phyloP scores from a whole-genome alignment of 2,329 filamentous ascomycete species.

The Aureobasidium pullulans region DNA sequence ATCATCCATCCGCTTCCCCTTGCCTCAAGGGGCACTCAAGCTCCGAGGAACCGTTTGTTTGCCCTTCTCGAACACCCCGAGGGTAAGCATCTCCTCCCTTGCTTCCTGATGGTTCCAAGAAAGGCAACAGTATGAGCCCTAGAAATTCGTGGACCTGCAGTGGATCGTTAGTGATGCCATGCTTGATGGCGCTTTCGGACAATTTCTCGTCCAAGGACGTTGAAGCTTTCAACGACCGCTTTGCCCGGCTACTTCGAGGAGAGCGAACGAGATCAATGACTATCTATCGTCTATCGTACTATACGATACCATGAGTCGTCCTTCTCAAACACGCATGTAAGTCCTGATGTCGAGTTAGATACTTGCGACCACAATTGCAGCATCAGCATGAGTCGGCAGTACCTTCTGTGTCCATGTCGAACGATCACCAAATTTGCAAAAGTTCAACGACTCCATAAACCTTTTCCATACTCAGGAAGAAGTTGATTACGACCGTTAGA shows the following conservation, averaged over 20 bases:
- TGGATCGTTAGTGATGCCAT: neutral
- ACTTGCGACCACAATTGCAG: neutral
- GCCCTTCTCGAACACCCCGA: conserved; percentile 1
- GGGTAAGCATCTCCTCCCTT: neutral
- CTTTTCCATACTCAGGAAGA: conserved; percentile 4
- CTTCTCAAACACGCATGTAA: neutral
- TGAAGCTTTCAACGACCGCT: neutral
- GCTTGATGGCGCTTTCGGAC: neutral
- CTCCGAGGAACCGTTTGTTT: neutral
- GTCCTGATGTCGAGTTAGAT: neutral
- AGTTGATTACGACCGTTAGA: neutral
- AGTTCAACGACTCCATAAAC: conserved; percentile 4
- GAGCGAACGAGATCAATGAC: neutral
- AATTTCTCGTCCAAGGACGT: neutral
- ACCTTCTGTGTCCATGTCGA: neutral
- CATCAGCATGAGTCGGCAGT: neutral
- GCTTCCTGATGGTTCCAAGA: neutral
- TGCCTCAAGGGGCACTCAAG: neutral
- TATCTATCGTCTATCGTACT: conserved; percentile 8
- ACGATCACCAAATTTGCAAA: neutral
- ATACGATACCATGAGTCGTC: neutral
- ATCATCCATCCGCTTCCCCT: neutral
- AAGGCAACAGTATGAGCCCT: neutral
- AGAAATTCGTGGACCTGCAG: neutral
- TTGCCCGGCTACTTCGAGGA: neutral